Base-by-base conservation (phyloP, 1,284 basidiomycete species). In the Boletus sp. region DNA sequence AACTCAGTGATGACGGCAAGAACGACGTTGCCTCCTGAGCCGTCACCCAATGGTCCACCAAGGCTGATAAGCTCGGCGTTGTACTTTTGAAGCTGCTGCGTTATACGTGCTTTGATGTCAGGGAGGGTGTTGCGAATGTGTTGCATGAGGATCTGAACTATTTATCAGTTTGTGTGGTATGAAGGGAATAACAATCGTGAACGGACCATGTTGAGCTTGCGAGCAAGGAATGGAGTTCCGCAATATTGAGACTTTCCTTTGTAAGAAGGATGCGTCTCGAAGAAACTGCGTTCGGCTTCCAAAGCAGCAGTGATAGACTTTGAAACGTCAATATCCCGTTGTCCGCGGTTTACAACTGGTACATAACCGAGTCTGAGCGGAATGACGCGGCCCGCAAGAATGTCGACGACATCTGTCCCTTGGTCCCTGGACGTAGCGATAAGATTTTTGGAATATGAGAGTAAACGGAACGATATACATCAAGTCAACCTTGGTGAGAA, bases 351-450 rank as follows among this genome's bases (percentile, higher is more conserved):
- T 62, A 98, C 88, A 10, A 99, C 95, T 14, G 95, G 95, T 4
- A 98, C 95, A 64, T 98, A 99, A 42, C 95, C 95, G 38, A 99
- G 73, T 48, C 94, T 86, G 30, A 99, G 78, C 40, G 94, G 94
- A 64, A 98, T 97, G 57, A 91, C 77, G 46, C 95, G 84, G n/a
- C 95, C 95, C 25, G 95, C 95, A 35, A 99, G 83, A 66, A 99
- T 98, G 68, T 99, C 95, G 35, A 98, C 92, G 32, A 98, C 95
- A 67, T 99, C 95, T 8, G 95, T 98, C 42, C 95, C 95, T 60
- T 79, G 78, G 73, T 98, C 95, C 91, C 90, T 93, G 48, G 23
- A 50, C 23, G 30, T 25, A 41, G 12, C 25, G 34, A 25, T 66
- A 19, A 67, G 47, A 46, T 12, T 35, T 30, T 17, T 41, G 29